Conservation (phyloP, 192 early-diverging fungal species). For the Pecoramyces ruminantium region DNA sequence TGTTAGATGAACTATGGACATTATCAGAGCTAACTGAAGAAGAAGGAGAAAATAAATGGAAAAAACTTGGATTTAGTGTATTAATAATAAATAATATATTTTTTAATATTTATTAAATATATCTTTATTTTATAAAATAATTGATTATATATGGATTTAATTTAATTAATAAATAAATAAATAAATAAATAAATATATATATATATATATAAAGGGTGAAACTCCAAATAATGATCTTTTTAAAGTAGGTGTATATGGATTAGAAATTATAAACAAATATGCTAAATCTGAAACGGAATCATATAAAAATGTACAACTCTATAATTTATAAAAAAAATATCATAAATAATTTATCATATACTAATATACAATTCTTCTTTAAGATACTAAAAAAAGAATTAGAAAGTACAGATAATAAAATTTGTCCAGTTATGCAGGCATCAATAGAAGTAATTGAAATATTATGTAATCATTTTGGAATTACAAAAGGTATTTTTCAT, state of each 20-base stretch:
- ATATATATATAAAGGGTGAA: constrained; percentile 22
- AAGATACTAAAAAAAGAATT: constrained; percentile 20
- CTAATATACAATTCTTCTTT: not conserved
- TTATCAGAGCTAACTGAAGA: constrained; percentile 13
- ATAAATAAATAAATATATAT: not conserved
- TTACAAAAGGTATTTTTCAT: constrained; percentile 20
- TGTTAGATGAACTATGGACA: constrained; percentile 37
- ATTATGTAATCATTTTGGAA: constrained; percentile 46
- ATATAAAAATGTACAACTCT: constrained; percentile 14
- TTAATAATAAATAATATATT: not conserved
- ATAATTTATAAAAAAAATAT: too few relatives aligned
- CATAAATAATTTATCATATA: too few relatives aligned
- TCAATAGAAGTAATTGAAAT: constrained; percentile 47
- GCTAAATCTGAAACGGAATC: constrained; percentile 16
- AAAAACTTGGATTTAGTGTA: constrained; percentile 47
- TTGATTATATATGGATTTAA: too few relatives aligned
- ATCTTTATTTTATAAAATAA: too few relatives aligned
- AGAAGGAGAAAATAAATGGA: constrained; percentile 29
- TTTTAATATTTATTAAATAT: not conserved
- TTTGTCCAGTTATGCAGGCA: constrained; percentile 42
- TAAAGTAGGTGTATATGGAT: constrained; percentile 39
- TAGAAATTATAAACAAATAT: constrained; percentile 43
- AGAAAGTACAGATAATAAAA: constrained; percentile 5
- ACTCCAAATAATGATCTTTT: constrained; percentile 37
- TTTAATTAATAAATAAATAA: not conserved